Evolutionary conservation across 768 basidiomycete genomes (phyloP), one percentile per base, ranked within the genome.

Genomic region (Hebeloma cylindrosporum): DNA sequence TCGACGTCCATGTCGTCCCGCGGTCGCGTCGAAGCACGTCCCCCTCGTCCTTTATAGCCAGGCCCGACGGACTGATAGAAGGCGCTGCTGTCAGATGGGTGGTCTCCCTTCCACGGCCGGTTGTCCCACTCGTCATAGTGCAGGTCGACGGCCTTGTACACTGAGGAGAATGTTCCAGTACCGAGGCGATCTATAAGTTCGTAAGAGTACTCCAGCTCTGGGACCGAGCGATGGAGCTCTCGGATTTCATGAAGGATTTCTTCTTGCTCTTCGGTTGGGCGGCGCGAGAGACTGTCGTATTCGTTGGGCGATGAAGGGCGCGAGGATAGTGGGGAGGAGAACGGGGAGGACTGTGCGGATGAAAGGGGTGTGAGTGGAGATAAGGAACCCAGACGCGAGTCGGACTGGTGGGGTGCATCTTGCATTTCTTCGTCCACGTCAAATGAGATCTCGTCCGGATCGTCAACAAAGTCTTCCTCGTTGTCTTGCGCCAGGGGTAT

Each of bases 141-240:
- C 11, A 87, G 57, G 63, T 99, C 96, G 51, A 94, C 65, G 0
- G 94, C 96, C 58, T 98, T 96, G 77, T 97, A 99, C n/a, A 99
- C 96, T 7, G 93, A 93, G 0, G 95, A 97, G 68, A 99, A 99
- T 1, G 95, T 99, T 11, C 95, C 95, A 42, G 94, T 97, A 10
- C 96, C 96, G 0, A 99, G 78, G 1, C 94, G 79, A 68, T 97
- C 95, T 26, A 97, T 63, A 26, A 98, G 72, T 38, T 71, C 77
- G 71, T 95, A 98, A 52, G 87, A 74, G 2, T 70, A 59, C 4
- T 66, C 60, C 41, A 95, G 72, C n/a, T 74, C 64, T 0, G 88
- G 86, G 3, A 95, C 81, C 13, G 77, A 74, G 1, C 68, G 60
- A 50, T 82, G 69, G 20, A 97, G 77, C 48, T 88, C 80, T 0